A percentile compares a stretch with the other conserved stretches of the same genome.
phyloP scores from a whole-genome alignment of 306 rosid species.

The Lathyrus sativus region DNA sequence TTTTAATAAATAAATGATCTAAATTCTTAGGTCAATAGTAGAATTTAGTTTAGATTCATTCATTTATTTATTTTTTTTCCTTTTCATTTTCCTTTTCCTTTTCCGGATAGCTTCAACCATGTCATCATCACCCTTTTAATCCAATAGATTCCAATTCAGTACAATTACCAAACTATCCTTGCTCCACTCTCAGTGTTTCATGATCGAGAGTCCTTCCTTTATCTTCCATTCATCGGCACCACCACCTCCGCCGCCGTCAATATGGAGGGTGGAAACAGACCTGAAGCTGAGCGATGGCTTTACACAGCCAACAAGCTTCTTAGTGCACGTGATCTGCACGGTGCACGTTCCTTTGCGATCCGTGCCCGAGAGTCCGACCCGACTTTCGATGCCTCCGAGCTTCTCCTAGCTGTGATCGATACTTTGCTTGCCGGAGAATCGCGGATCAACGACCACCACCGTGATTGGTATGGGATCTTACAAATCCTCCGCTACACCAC shows the following conservation, averaged over 20 bases:
- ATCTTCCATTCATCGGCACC: not conserved
- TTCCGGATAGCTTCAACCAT: not conserved
- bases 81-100: not conserved
- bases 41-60: too few species aligned
- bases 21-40: too few species aligned
- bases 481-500: slow-evolving; percentile 70
- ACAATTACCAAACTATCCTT: slow-evolving; percentile 39
- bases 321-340: slow-evolving; percentile 73
- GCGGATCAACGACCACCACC: slow-evolving; percentile 60
- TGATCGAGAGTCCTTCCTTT: not conserved
- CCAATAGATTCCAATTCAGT: not conserved
- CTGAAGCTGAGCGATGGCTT: slow-evolving; percentile 89
- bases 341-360: slow-evolving; percentile 80
- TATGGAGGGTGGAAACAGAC: slow-evolving; percentile 58
- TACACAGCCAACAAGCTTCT: slow-evolving; percentile 82
- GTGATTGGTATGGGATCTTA: slow-evolving; percentile 79
- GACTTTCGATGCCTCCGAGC: slow-evolving; percentile 63
- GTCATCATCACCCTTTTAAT: not conserved
- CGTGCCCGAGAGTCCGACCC: slow-evolving; percentile 92
- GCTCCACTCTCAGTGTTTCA: not conserved
- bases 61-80: too few species aligned
- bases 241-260: not conserved
- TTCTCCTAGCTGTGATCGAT: slow-evolving; percentile 76
- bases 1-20: too few species aligned
- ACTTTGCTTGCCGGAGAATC: slow-evolving; percentile 69